Conservation (phyloP, 2,329 filamentous ascomycete species). For the Botrytis medusae region DNA sequence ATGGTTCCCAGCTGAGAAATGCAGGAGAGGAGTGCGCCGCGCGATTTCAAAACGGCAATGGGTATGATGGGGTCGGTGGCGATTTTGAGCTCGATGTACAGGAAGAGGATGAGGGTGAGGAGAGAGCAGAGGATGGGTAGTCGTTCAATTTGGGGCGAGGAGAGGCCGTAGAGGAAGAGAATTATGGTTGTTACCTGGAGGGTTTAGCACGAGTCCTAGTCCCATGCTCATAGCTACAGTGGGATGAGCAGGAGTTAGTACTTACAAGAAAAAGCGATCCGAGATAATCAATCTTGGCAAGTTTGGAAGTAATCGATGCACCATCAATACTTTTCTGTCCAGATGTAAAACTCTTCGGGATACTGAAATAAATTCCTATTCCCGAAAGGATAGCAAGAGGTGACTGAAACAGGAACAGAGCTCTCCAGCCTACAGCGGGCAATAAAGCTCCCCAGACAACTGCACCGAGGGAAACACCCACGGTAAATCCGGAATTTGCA, state of each 20-base stretch:
- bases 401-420: slow-evolving; percentile 71
- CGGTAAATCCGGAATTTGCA: slow-evolving; percentile 70
- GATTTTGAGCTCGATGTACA: slow-evolving; percentile 62
- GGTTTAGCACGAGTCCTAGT: slow-evolving; percentile 25
- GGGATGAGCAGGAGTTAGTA: background rate
- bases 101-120: slow-evolving; percentile 51
- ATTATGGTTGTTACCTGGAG: slow-evolving; percentile 64
- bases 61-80: slow-evolving; percentile 74
- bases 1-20: slow-evolving; percentile 74
- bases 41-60: slow-evolving; percentile 65
- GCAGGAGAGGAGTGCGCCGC: slow-evolving; percentile 71
- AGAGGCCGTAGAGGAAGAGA: slow-evolving; percentile 70
- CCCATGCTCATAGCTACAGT: background rate
- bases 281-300: slow-evolving; percentile 70
- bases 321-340: slow-evolving; percentile 41
- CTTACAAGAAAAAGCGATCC: slow-evolving; percentile 67
- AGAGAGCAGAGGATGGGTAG: slow-evolving; percentile 61
- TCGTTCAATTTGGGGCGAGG: slow-evolving; percentile 59
- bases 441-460: slow-evolving; percentile 67
- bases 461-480: slow-evolving; percentile 69
- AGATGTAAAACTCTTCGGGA: slow-evolving; percentile 52
- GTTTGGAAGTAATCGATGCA: slow-evolving; percentile 50
- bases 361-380: slow-evolving; percentile 60
- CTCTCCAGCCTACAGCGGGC: slow-evolving; percentile 67
- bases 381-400: slow-evolving; percentile 64